Evolutionary conservation across 345 rosid genomes (phyloP).

Genomic region (Arabis hirsuta): DNA sequence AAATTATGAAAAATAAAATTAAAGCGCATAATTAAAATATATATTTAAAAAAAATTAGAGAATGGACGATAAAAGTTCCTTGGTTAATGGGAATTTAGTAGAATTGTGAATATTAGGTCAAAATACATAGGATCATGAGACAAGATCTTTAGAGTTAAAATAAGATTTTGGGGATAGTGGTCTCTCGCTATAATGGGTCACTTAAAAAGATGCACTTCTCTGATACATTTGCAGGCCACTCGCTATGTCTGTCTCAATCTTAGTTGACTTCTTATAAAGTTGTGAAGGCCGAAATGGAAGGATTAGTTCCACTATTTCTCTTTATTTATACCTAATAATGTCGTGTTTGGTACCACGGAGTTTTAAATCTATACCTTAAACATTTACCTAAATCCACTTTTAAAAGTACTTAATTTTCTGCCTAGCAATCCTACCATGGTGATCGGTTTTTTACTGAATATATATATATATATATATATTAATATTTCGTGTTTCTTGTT

Average conservation of each 20-base stretch:
- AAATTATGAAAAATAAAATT: too few species aligned
- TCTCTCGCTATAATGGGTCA: slow-evolving; percentile 46
- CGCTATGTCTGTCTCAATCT: slow-evolving; percentile 50
- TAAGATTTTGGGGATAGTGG: slow-evolving; percentile 34
- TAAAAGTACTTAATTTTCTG: background rate
- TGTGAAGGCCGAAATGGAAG: slow-evolving; percentile 53
- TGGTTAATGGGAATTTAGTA: background rate
- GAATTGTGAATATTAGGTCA: slow-evolving; percentile 28
- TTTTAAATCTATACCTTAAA: slow-evolving; percentile 27
- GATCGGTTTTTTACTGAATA: background rate
- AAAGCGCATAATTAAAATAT: too few species aligned
- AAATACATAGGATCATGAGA: slow-evolving; percentile 25
- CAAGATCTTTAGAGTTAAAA: slow-evolving; percentile 1
- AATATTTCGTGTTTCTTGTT: too few species aligned
- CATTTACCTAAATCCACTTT: slow-evolving; percentile 15
- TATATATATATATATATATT: too few species aligned
- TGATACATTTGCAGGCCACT: slow-evolving; percentile 57
- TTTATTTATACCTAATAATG: slow-evolving; percentile 20
- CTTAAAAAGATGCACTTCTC: slow-evolving; percentile 43
- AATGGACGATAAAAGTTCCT: background rate
- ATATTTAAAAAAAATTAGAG: too few species aligned
- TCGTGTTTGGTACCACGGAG: slow-evolving; percentile 33
- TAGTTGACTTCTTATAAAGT: slow-evolving; percentile 44
- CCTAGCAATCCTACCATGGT: slow-evolving; percentile 16
- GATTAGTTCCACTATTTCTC: slow-evolving; percentile 45